Conservation (phyloP, 768 basidiomycete species). For the Terana coerulea region DNA sequence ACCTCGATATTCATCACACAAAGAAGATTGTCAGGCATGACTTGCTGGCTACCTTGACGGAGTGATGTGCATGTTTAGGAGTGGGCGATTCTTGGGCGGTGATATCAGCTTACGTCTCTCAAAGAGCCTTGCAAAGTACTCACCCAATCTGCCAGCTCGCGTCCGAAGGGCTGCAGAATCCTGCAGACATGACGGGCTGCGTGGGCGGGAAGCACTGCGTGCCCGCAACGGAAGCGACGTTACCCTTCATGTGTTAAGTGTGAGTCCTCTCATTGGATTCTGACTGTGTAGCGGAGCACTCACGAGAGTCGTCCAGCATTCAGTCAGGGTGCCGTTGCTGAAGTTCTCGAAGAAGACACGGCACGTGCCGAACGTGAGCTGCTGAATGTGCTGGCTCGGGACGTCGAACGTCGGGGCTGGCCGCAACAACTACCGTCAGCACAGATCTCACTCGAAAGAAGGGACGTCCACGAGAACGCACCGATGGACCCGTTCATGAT, state of each 20-base stretch:
- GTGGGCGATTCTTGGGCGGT: background rate
- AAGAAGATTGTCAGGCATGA: no score
- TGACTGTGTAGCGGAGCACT: no score
- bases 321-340: background rate
- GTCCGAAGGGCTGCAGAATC: slow-evolving; percentile 3
- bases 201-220: slow-evolving; percentile 8
- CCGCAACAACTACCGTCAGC: background rate
- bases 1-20: no score
- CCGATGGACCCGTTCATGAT: slow-evolving; percentile 3
- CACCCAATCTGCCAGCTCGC: slow-evolving; percentile 11
- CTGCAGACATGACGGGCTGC: slow-evolving; percentile 13
- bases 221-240: slow-evolving; percentile 6
- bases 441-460: background rate
- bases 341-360: slow-evolving; percentile 8
- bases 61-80: background rate
- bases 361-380: slow-evolving; percentile 8
- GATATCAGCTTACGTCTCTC: background rate
- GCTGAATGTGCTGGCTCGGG: background rate
- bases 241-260: background rate
- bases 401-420: slow-evolving; percentile 4
- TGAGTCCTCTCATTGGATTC: background rate
- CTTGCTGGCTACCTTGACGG: background rate
- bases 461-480: background rate
- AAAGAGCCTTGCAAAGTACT: background rate
- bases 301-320: background rate